Conservation (phyloP, 257 asterid genomes). For the Hygrophila difformis region DNA sequence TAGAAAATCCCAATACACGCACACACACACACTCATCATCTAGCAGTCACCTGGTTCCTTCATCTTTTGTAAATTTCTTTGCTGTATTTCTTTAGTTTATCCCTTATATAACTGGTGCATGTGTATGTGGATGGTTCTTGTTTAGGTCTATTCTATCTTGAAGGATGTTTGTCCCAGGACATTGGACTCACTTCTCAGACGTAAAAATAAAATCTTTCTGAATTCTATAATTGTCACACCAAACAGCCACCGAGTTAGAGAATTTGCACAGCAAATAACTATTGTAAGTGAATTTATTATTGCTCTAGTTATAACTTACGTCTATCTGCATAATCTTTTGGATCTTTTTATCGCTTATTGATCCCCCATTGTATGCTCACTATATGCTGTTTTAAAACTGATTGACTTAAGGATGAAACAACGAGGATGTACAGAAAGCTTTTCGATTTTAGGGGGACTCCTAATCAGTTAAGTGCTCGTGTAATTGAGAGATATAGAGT, state of each 20-base stretch:
- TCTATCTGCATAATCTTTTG: neutral
- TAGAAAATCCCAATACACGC: too few species aligned
- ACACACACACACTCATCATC: too few species aligned
- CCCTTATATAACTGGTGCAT: slow-evolving; percentile 7
- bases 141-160: slow-evolving; percentile 65
- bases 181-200: slow-evolving; percentile 35
- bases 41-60: too few species aligned
- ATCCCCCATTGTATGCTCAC: slow-evolving; percentile 6
- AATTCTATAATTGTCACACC: slow-evolving; percentile 79
- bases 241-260: slow-evolving; percentile 80
- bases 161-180: slow-evolving; percentile 50
- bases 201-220: slow-evolving; percentile 56
- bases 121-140: slow-evolving; percentile 14
- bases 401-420: slow-evolving; percentile 53
- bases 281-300: slow-evolving; percentile 40
- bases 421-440: slow-evolving; percentile 62
- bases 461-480: slow-evolving; percentile 73
- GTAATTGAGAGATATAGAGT: slow-evolving; percentile 62
- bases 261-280: slow-evolving; percentile 62
- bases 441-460: slow-evolving; percentile 62
- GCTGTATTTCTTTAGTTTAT: neutral
- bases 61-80: slow-evolving; percentile 1
- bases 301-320: slow-evolving; percentile 8
- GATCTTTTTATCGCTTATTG: slow-evolving; percentile 1
- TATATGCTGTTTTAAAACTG: slow-evolving; percentile 14